These are phyloP conservation scores for Epicoccum nigrum DNA, from an alignment of 2,329 filamentous ascomycete species.

Conservation along the genomic window DNA sequence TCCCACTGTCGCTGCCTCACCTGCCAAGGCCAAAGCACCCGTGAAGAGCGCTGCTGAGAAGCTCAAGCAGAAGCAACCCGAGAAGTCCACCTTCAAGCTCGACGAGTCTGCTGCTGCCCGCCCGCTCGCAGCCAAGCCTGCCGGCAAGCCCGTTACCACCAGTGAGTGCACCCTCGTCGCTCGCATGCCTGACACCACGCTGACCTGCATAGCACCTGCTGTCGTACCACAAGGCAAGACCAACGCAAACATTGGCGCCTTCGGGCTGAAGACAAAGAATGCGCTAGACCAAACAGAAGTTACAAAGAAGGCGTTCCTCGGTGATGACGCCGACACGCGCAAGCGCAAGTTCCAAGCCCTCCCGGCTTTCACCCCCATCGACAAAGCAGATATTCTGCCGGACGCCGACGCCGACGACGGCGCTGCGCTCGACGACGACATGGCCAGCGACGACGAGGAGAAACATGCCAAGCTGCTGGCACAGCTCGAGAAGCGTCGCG, in stretches of 20 bases:
- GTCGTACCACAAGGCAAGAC: constrained; percentile 66
- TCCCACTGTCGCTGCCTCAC: constrained; percentile 54
- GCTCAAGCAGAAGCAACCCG: constrained; percentile 60
- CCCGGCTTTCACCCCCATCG: constrained; percentile 67
- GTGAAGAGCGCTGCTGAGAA: constrained; percentile 87
- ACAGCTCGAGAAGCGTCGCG: constrained; percentile 74
- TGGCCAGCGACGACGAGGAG: constrained; percentile 83
- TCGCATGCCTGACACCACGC: neutral
- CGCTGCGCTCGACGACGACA: constrained; percentile 74
- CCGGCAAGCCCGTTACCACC: constrained; percentile 32
- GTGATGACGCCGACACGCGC: constrained; percentile 84
- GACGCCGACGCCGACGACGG: constrained; percentile 64
- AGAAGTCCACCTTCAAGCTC: constrained; percentile 48
- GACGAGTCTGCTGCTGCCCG: constrained; percentile 40
- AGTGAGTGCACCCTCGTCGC: neutral
- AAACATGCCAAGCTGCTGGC: constrained; percentile 84
- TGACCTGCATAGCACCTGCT: constrained; percentile 42
- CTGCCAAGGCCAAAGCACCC: constrained; percentile 77
- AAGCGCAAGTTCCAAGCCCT: constrained; percentile 86
- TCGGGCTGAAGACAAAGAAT: constrained; percentile 71
- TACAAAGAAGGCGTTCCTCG: constrained; percentile 81
- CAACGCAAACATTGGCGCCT: constrained; percentile 77
- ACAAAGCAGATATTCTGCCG: constrained; percentile 53
- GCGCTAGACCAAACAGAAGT: constrained; percentile 70
- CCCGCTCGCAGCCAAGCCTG: constrained; percentile 36